Percentiles rank a stretch among this genome's conserved stretches.
Conservation (phyloP, 495 filamentous ascomycete genomes). For the Penicillium bialowiezense region DNA sequence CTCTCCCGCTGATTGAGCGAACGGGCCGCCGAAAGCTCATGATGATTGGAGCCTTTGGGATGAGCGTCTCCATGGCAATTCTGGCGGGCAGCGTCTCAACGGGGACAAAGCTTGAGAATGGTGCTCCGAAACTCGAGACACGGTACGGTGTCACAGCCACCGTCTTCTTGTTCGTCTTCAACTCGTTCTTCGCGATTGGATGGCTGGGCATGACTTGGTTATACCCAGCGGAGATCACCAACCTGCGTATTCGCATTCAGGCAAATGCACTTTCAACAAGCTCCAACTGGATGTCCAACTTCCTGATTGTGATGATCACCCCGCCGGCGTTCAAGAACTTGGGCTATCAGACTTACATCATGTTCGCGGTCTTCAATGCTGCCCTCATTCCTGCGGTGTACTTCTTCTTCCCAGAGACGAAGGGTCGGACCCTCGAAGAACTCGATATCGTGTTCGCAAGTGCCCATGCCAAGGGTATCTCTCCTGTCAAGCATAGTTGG, state of each 20-base stretch:
- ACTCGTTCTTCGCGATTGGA: slow-evolving; percentile 1
- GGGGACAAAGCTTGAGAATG: too few species aligned
- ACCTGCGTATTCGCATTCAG: slow-evolving; percentile 56
- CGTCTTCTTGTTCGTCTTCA: slow-evolving; percentile 7
- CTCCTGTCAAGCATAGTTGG: not conserved
- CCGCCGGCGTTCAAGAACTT: slow-evolving; percentile 23
- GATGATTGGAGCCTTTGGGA: not conserved
- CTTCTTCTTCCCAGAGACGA: not conserved
- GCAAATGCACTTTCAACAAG: not conserved
- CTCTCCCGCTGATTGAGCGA: not conserved
- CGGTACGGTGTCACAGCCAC: not conserved
- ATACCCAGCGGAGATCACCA: slow-evolving; percentile 66
- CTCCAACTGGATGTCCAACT: slow-evolving; percentile 32
- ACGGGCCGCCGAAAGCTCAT: not conserved
- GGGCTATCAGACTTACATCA: not conserved
- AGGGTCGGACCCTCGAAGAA: not conserved
- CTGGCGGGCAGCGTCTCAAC: not conserved
- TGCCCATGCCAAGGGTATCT: too few species aligned
- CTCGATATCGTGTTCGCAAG: not conserved
- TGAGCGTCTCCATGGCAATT: not conserved
- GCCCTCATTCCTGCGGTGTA: not conserved
- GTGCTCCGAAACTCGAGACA: too few species aligned
- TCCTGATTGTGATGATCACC: slow-evolving; percentile 29
- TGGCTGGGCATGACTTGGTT: slow-evolving; percentile 45
- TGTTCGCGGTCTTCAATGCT: not conserved